A percentile compares a stretch with the other conserved stretches of the same genome.
These are phyloP conservation scores for Hymenoscyphus scutula DNA, from an alignment of 2,329 filamentous ascomycete species.

Conservation along the genomic window DNA sequence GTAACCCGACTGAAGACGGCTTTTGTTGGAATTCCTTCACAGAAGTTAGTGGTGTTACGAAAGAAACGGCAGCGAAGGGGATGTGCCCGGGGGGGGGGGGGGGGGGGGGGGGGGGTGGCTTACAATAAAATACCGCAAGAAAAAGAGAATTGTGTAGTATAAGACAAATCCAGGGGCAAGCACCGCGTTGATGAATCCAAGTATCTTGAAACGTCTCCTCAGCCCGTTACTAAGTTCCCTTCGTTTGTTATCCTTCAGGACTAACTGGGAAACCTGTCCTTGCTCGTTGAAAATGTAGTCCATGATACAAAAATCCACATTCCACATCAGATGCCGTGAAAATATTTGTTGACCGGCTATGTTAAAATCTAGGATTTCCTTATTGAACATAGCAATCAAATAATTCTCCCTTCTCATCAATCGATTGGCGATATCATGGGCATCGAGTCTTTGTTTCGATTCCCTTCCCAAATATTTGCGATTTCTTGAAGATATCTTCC, in stretches of 20 bases:
- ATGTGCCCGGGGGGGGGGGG: no score
- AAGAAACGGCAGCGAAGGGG: no score
- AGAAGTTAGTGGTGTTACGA: conserved; percentile 17
- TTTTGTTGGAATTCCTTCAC: conserved; percentile 89
- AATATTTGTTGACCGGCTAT: conserved; percentile 80
- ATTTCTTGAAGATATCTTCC: conserved; percentile 55
- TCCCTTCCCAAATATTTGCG: conserved; percentile 68
- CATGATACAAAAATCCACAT: conserved; percentile 82
- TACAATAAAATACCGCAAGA: conserved; percentile 92
- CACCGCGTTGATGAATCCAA: conserved; percentile 81
- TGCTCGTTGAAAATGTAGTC: conserved; percentile 91
- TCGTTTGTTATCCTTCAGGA: conserved; percentile 80
- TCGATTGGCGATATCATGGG: conserved; percentile 94
- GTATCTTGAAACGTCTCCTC: conserved; percentile 74
- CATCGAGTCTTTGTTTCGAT: conserved; percentile 91
- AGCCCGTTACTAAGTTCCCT: conserved; percentile 75
- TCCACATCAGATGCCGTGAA: conserved; percentile 89
- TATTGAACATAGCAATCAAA: conserved; percentile 94
- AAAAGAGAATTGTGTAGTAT: conserved; percentile 83
- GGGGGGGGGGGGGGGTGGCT: conserved; percentile 34
- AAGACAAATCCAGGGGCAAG: conserved; percentile 84
- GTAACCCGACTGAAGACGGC: conserved; percentile 78
- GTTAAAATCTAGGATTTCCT: conserved; percentile 85
- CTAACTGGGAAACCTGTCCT: conserved; percentile 82
- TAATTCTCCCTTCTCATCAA: conserved; percentile 98